These are phyloP conservation scores for Claviceps sorghi DNA, from an alignment of 2,329 filamentous ascomycete genomes.

Conservation along the genomic window DNA sequence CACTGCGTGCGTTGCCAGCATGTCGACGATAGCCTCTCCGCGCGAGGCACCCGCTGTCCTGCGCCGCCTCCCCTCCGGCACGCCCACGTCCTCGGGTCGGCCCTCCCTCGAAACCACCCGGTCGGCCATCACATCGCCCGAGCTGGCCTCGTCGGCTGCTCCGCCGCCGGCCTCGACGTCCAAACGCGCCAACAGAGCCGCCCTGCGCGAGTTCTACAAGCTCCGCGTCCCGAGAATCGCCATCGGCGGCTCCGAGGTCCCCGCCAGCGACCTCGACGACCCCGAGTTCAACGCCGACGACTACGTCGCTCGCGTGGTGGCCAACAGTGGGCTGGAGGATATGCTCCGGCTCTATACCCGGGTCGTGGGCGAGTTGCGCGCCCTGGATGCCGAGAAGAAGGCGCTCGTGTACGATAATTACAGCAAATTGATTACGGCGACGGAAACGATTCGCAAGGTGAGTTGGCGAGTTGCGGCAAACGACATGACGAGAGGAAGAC, in stretches of 20 bases:
- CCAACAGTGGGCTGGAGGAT: slow-evolving; percentile 50
- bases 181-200: slow-evolving; percentile 59
- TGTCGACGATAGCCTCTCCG: slow-evolving; percentile 52
- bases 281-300: slow-evolving; percentile 57
- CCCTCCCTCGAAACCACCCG: slow-evolving; percentile 54
- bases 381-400: slow-evolving; percentile 90
- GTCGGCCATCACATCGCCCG: slow-evolving; percentile 43
- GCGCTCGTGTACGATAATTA: slow-evolving; percentile 98
- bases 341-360: slow-evolving; percentile 56
- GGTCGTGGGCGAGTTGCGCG: slow-evolving; percentile 67
- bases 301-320: slow-evolving; percentile 49
- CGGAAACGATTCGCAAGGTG: slow-evolving; percentile 80
- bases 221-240: slow-evolving; percentile 38
- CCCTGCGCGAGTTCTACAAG: slow-evolving; percentile 90
- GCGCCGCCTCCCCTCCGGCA: slow-evolving; percentile 40
- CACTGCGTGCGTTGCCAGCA: slow-evolving; percentile 14
- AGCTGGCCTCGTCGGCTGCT: slow-evolving; percentile 15
- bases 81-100: slow-evolving; percentile 61
- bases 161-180: slow-evolving; percentile 19
- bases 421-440: slow-evolving; percentile 89
- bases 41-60: slow-evolving; percentile 36
- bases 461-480: no score
- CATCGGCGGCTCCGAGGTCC: slow-evolving; percentile 39
- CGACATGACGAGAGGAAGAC: no score
- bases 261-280: slow-evolving; percentile 57